Evolutionary conservation across 2,329 filamentous ascomycete genomes (phyloP), one percentile per base, ranked within the genome.

Genomic region (Volutella citrinella): DNA sequence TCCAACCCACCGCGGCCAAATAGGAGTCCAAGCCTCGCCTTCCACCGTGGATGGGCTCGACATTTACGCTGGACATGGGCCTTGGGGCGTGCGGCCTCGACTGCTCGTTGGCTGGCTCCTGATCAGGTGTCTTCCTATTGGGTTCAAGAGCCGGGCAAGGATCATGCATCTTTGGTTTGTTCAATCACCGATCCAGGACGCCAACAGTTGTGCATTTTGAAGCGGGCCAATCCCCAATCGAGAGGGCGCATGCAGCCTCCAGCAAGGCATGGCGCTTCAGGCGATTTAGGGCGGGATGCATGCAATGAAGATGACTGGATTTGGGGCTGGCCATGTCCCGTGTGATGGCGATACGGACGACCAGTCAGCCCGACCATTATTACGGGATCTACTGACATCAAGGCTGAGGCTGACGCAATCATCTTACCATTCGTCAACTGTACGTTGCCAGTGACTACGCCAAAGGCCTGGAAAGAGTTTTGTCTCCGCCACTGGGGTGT

Each of bases 111-210:
- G 24, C 34, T 29, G 29, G 31, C 29, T 32, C 29, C 30, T 32
- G 28, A 32, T 34, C 45, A 49, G 43, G 45, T 34, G 22, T n/a
- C 22, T 30, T 34, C 30, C 38, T 32, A 43, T 48, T 38, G 36
- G 38, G 32, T 37, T 32, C 34, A 48, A 17, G 35, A 30, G 27
- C 34, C 34, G 38, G 38, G 30, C 52, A 32, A 37, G 52, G 51
- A 55, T 53, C 43, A 50, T 45, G 49, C 46, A 45, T 53, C 42
- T 48, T 36, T 35, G 25, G 36, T 40, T 39, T 44, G 38, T 45
- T 53, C 52, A 54, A 52, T 53, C 48, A 49, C 38, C 46, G 38
- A 48, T 47, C 41, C 42, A 30, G 45, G 39, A 47, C 39, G 38
- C 33, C 23, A 12, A 22, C 39, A 40, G 23, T 45, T 38, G 32